Evolutionary conservation across 192 early-diverging fungal species (phyloP).

Genomic region (Coemansia sp.): DNA sequence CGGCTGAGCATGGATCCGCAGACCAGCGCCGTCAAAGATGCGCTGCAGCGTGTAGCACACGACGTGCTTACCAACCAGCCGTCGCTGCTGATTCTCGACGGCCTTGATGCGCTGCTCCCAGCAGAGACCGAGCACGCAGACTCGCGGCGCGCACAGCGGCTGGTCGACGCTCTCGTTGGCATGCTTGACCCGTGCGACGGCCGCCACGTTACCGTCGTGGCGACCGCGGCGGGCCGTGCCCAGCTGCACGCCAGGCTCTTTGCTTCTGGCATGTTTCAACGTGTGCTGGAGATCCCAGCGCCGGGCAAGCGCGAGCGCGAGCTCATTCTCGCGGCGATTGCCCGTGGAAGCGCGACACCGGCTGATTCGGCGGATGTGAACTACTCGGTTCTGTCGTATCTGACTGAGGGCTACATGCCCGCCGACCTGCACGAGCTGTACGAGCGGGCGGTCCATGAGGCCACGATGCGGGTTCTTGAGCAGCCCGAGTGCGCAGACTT

Average conservation of each 20-base stretch:
- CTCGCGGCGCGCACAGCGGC: constrained; percentile 7
- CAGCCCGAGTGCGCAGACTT: constrained; percentile 27
- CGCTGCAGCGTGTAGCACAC: constrained; percentile 9
- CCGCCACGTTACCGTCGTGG: constrained; percentile 26
- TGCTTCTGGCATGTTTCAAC: constrained; percentile 14
- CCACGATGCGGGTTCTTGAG: constrained; percentile 63
- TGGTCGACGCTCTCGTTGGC: constrained; percentile 18
- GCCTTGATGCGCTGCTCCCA: constrained; percentile 43
- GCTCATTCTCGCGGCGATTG: constrained; percentile 70
- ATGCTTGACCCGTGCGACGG: constrained; percentile 1
- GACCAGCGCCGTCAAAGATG: constrained; percentile 7
- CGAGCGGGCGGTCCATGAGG: constrained; percentile 78
- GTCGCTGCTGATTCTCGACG: constrained; percentile 46
- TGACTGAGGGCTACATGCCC: constrained; percentile 87
- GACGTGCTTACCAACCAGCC: constrained; percentile 16
- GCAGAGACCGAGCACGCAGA: constrained; percentile 40
- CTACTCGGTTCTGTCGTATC: constrained; percentile 66
- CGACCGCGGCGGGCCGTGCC: constrained; percentile 26
- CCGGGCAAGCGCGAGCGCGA: constrained; percentile 35
- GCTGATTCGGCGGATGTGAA: constrained; percentile 62
- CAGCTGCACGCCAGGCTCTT: constrained; percentile 33
- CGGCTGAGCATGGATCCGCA: constrained; percentile 21
- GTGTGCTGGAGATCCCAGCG: constrained; percentile 26
- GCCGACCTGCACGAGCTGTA: constrained; percentile 76
- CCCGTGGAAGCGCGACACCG: constrained; percentile 55